Evolutionary conservation across 768 basidiomycete genomes (phyloP), one percentile per base, ranked within the genome.

Genomic region (Suillus placidus): DNA sequence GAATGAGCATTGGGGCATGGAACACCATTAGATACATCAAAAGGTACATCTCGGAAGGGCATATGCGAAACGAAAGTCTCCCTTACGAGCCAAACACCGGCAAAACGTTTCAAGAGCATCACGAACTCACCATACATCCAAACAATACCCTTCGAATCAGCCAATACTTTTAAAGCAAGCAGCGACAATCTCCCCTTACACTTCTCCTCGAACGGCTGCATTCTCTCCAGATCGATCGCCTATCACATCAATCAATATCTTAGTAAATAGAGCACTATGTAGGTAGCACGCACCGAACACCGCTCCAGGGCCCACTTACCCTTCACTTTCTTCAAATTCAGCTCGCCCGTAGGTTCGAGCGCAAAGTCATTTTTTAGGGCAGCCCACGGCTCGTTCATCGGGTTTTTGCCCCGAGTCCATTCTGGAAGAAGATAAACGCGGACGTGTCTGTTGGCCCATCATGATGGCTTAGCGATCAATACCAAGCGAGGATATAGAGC

Each of bases 351-450:
- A 12, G 66, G 65, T 4, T 75, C 76, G 55, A 76, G 64, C 2
- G 70, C 68, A 43, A 76, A 69, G 43, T 76, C 76, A 1, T 64
- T 70, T 8, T 75, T 70, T 26, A 76, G 67, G 42, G 73, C 72
- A 52, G 71, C 69, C 37, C 75, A 56, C 4, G 67, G 70, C 68
- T 73, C 73, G 4, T 73, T 62, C 38, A 73, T 72, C 23, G 76
- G 73, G 32, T 64, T 71, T n/a, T 76, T 75, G 20, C 75, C 76
- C 0, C 67, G 72, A 8, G 60, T 35, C 76, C 76, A 76, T 6
- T 69, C 75, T 26, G 72, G 56, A 45, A 74, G 76, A n/a, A 76
- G 60, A 26, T 77, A 76, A 6, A 76, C 77, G 40, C 76, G 76
- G 60, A 77, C 70, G 51, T 78, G 75, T 64, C 72, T 73, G 51